Evolutionary conservation across 805 yeast species (phyloP), one percentile per base, ranked within the genome.

Genomic region (Ogataea philodendri): DNA sequence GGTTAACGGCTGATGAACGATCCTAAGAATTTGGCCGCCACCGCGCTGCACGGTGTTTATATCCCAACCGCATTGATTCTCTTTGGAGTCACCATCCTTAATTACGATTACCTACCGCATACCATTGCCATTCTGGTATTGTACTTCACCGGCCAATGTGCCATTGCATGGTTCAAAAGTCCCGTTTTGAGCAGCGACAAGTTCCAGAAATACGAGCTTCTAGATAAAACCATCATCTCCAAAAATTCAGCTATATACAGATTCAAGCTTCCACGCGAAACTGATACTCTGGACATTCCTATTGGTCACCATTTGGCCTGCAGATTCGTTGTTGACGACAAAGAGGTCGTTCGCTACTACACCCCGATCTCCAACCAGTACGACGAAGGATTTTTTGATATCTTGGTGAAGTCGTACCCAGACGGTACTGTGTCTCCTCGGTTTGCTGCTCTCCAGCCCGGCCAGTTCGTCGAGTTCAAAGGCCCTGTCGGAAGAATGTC

Each of bases 401-500:
- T 84, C 32, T 63, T 84, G 55, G 84, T 84, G 24, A 84, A 84
- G 60, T 81, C 88, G 3, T 84, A 84, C 56, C 68, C 75, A 23
- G 74, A 77, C 23, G 95, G 95, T 22, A 69, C 59, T 37, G 85
- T 84, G 6, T 81, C 89, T 5, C 77, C 68, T 49, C 63, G 70
- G 44, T 75, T 84, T 60, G 90, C 90, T 4, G 54, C 67, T 43
- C 67, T 84, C 49, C 65, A 62, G 34, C 76, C 76, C 28, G 90
- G 88, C 22, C 78, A 78, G 56, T 67, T 72, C 14, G 84, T 83
- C 13, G 73, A 74, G 43, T 83, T 84, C 52, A 75, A 78, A 57
- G 95, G 95, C 2, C 88, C 93, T 11, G 83, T 83, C 32, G 93
- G 94, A 10, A 71, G 80, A 55, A 76, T 84, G 60, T 59, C 74